A percentile compares a stretch with the other conserved stretches of the same genome.
phyloP scores from a whole-genome alignment of 805 yeast genomes.

The Saturnispora sekii region DNA sequence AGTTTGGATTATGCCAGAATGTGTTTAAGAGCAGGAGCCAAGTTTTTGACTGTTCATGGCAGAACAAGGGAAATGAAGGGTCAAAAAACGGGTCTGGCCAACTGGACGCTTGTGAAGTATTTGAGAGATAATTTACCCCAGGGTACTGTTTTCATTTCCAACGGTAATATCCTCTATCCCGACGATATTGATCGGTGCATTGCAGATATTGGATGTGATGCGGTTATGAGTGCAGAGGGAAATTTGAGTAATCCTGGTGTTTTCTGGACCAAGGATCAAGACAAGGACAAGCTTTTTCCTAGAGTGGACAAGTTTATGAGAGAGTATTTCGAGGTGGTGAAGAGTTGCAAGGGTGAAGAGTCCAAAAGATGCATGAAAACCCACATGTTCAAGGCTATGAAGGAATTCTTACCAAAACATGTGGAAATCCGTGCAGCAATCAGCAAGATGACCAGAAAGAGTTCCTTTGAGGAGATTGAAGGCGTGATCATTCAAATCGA shows the following conservation, averaged over 20 bases:
- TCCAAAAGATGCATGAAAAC: constrained; percentile 81
- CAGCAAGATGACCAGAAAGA: constrained; percentile 37
- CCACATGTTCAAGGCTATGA: constrained; percentile 78
- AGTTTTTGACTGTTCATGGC: constrained; percentile 89
- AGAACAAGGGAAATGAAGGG: constrained; percentile 97
- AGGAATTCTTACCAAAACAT: constrained; percentile 69
- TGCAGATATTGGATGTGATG: constrained; percentile 62
- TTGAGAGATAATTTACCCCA: constrained; percentile 66
- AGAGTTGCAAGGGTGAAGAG: constrained; percentile 52
- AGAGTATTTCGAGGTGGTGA: constrained; percentile 82
- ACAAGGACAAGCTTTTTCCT: constrained; percentile 62
- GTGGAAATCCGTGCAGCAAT: constrained; percentile 70
- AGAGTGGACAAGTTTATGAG: constrained; percentile 75
- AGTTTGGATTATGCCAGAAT: constrained; percentile 78
- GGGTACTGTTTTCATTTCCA: constrained; percentile 84
- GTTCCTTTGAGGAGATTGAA: constrained; percentile 37
- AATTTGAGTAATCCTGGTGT: constrained; percentile 90
- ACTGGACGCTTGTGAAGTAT: constrained; percentile 73
- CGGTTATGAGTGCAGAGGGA: constrained; percentile 97
- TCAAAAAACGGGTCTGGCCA: constrained; percentile 89
- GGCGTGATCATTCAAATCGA: constrained; percentile 59
- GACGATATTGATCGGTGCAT: constrained; percentile 70
- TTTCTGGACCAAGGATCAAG: constrained; percentile 47
- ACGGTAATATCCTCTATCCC: constrained; percentile 90
- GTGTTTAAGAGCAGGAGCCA: constrained; percentile 92